A percentile compares a stretch with the other conserved stretches of the same genome.
Conservation (phyloP, 2,329 filamentous ascomycete genomes). For the Plectosphaerella sp. region DNA sequence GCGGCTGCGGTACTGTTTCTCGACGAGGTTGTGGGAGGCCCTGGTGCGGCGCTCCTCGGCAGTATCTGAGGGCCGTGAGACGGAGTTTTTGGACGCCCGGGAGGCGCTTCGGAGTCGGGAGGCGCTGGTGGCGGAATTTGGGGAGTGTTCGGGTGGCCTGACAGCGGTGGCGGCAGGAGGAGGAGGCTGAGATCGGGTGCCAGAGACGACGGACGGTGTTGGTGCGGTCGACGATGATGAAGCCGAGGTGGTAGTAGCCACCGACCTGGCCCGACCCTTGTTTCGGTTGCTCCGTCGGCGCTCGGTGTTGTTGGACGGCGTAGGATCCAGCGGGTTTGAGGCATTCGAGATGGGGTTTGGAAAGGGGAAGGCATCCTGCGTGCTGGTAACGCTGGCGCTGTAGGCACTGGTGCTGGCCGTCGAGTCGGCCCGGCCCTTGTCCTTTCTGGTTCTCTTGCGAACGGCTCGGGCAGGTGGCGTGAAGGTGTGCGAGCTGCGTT, state of each 20-base stretch:
- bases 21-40: constrained; percentile 26
- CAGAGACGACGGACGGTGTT: background rate
- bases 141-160: background rate
- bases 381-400: constrained; percentile 1
- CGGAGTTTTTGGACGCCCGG: constrained; percentile 22
- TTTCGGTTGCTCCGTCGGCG: background rate
- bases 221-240: background rate
- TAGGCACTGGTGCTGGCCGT: background rate
- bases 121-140: background rate
- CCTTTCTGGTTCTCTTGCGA: constrained; percentile 2
- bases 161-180: background rate
- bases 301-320: constrained; percentile 4
- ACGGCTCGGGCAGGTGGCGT: background rate
- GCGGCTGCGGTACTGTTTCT: constrained; percentile 27
- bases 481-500: background rate
- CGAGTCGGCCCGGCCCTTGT: constrained; percentile 7
- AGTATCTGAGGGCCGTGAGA: constrained; percentile 17
- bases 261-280: background rate
- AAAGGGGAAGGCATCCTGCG: background rate
- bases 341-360: background rate
- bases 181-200: background rate
- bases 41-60: constrained; percentile 21
- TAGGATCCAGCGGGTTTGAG: constrained; percentile 5
- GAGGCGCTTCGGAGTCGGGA: constrained; percentile 21
- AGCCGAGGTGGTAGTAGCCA: background rate